These are phyloP conservation scores for Termitomyces sp. DNA, from an alignment of 768 basidiomycete genomes.

Conservation along the genomic window DNA sequence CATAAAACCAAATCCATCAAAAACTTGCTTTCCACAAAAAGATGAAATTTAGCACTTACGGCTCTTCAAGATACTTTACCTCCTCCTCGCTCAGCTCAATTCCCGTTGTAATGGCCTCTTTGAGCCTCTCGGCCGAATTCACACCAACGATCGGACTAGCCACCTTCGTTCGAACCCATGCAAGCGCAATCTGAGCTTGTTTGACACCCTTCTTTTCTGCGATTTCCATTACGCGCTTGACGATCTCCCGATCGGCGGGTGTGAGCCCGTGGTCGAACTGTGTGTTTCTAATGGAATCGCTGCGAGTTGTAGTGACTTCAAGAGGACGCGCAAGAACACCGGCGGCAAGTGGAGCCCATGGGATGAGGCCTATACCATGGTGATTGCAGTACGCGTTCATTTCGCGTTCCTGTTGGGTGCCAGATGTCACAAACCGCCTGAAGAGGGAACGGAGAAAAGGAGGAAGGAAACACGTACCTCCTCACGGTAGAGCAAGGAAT, in stretches of 20 bases:
- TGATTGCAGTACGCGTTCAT: slow-evolving; percentile 39
- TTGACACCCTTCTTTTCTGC: slow-evolving; percentile 32
- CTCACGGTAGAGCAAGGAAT: slow-evolving; percentile 49
- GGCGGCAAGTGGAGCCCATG: slow-evolving; percentile 38
- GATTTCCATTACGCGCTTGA: slow-evolving; percentile 32
- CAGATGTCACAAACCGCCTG: neutral
- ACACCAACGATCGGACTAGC: slow-evolving; percentile 27
- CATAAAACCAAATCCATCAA: neutral
- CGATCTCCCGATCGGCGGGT: slow-evolving; percentile 24
- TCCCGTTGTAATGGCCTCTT: slow-evolving; percentile 13
- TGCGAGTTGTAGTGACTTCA: slow-evolving; percentile 17
- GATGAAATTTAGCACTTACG: slow-evolving; percentile 19
- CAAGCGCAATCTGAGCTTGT: slow-evolving; percentile 42
- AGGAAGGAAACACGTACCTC: slow-evolving; percentile 22
- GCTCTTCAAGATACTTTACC: slow-evolving; percentile 31
- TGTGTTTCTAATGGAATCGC: slow-evolving; percentile 12
- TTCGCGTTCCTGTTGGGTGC: slow-evolving; percentile 33
- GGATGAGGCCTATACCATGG: slow-evolving; percentile 48
- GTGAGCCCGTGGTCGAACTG: slow-evolving; percentile 13
- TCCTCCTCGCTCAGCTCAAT: slow-evolving; percentile 36
- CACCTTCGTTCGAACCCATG: slow-evolving; percentile 32
- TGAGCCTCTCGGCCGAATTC: slow-evolving; percentile 14
- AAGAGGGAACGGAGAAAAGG: neutral
- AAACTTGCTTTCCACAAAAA: no score
- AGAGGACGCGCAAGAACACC: slow-evolving; percentile 35